Evolutionary conservation across 2,329 filamentous ascomycete genomes (phyloP), one percentile per base, ranked within the genome.

Genomic region (Penicillium sp.): DNA sequence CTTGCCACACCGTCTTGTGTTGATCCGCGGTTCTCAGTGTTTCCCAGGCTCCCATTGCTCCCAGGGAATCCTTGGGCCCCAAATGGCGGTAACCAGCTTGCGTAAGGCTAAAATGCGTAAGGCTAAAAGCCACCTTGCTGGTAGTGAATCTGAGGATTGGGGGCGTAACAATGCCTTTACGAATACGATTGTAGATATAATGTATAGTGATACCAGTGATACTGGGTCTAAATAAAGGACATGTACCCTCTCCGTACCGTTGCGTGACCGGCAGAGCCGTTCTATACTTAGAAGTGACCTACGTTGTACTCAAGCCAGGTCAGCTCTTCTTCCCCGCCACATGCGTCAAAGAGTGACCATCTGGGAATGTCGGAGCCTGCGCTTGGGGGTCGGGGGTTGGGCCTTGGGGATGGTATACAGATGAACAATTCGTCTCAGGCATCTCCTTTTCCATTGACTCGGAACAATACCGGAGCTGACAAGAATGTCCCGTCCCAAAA

Each of bases 241-340:
- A 55, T n/a, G 55, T 57, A 57, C 55, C 45, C 25, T 14, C 11
- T 6, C n/a, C 48, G 55, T 57, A 57, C 46, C 21, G 9, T 10
- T 33, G 11, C 21, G 26, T 27, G 50, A 19, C 42, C 27, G 16
- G 14, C 25, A 29, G 9, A 35, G 29, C 50, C 14, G 29, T 56
- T 62, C 60, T 62, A 62, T 62, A 62, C 60, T 62, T 62, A 62
- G 60, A 60, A 62, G 57, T 57, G 54, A 60, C 59, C 39, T 50
- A 25, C 19, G 10, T 13, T 16, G n/a, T 7, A 21, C 26, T 31
- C 16, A 35, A 13, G 6, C 47, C 16, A 14, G 35, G 25, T 19
- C 42, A 21, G 9, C 25, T n/a, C 23, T 27, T 23, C 14, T 25
- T 21, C 47, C 59, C 56, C 59, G 56, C 59, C 59, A 61, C 59